A percentile compares a stretch with the other conserved stretches of the same genome.
Conservation (phyloP, 2,329 filamentous ascomycete species). For the Xylogone sp. region DNA sequence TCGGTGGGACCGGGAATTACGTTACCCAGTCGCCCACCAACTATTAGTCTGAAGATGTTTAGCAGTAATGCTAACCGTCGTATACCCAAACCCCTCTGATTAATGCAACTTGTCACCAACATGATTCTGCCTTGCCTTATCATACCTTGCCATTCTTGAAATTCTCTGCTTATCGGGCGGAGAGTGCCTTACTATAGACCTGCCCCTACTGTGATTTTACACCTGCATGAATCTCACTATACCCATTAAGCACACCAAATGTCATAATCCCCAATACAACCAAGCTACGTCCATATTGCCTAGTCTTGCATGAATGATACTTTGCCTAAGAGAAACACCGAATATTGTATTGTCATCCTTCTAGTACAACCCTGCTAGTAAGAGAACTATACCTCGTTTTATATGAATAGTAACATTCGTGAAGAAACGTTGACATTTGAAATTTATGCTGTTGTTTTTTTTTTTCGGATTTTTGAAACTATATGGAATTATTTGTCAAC, state of each 20-base stretch:
- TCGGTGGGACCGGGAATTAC: too few species aligned
- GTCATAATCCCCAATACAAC: conserved; percentile 5
- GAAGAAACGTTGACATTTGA: conserved; percentile 6
- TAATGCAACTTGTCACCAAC: too few species aligned
- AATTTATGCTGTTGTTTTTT: conserved; percentile 11
- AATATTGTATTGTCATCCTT: conserved; percentile 11
- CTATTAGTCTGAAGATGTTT: too few species aligned
- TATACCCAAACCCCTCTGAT: too few species aligned
- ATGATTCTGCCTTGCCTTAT: too few species aligned
- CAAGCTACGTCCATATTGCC: conserved; percentile 2
- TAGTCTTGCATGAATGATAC: conserved; percentile 10
- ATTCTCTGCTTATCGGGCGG: too few species aligned
- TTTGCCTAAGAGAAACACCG: conserved; percentile 9
- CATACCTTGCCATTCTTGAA: too few species aligned
- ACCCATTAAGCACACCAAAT: conserved; percentile 4
- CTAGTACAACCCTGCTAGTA: conserved; percentile 8
- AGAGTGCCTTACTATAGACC: too few species aligned
- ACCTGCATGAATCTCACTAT: conserved; percentile 6
- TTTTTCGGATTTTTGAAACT: conserved; percentile 9
- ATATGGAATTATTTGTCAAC: conserved; percentile 9
- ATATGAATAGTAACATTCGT: conserved; percentile 8
- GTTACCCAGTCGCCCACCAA: too few species aligned
- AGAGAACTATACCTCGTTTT: conserved; percentile 9
- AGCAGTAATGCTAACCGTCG: too few species aligned
- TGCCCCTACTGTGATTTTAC: too few species aligned